These are phyloP conservation scores for Nepenthes mirabilis DNA, from an alignment of 148 eudicot species.

Conservation along the genomic window DNA sequence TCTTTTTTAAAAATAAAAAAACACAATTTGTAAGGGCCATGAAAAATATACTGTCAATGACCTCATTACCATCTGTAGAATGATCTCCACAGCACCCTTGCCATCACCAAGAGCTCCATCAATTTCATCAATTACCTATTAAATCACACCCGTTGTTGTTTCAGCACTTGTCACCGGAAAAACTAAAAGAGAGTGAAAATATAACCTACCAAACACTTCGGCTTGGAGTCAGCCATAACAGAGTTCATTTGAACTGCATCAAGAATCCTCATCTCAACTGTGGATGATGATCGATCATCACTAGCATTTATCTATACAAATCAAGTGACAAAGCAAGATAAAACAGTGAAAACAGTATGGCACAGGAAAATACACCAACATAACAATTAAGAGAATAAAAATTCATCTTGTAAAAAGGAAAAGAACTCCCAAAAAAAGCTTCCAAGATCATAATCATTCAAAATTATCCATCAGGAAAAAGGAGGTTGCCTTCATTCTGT, in stretches of 20 bases:
- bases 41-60: background rate
- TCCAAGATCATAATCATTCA: no score
- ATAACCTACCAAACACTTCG: conserved; percentile 82
- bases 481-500: no score
- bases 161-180: conserved; percentile 1
- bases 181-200: conserved; percentile 2
- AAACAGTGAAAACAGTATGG: conserved; percentile 7
- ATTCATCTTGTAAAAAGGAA: background rate
- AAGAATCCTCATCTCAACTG: conserved; percentile 72
- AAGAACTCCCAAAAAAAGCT: no score
- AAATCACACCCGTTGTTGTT: conserved; percentile 4
- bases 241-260: conserved; percentile 99
- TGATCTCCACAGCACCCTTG: conserved; percentile 89
- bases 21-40: background rate
- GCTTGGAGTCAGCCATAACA: conserved; percentile 75
- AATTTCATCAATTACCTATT: conserved; percentile 93
- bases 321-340: conserved; percentile 3
- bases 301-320: conserved; percentile 82
- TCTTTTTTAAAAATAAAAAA: background rate
- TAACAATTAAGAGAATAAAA: background rate
- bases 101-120: conserved; percentile 99
- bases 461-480: no score
- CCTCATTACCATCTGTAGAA: conserved; percentile 64
- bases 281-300: conserved; percentile 81
- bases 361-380: background rate